Conservation (phyloP, 2,329 filamentous ascomycete species). For the Fusarium irregulare region DNA sequence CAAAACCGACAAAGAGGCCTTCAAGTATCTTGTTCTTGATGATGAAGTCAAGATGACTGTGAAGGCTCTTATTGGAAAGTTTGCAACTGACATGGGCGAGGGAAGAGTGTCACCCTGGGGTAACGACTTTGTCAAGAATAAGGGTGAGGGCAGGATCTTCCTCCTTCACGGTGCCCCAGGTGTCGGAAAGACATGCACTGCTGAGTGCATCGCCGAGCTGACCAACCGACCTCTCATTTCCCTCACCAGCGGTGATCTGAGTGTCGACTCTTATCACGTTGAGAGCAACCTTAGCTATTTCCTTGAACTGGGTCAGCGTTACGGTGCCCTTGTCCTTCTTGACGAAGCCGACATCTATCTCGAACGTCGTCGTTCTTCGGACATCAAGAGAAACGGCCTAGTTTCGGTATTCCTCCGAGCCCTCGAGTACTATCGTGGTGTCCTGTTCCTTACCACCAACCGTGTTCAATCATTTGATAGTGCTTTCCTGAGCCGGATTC, state of each 20-base stretch:
- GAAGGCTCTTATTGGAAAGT: constrained; percentile 60
- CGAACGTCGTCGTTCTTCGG: constrained; percentile 59
- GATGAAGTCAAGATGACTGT: constrained; percentile 61
- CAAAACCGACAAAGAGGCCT: constrained; percentile 59
- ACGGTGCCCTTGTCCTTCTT: constrained; percentile 64
- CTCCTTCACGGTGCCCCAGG: constrained; percentile 64
- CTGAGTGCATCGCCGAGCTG: constrained; percentile 65
- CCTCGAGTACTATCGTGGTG: constrained; percentile 63
- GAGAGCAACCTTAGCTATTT: constrained; percentile 61
- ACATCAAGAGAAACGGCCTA: constrained; percentile 60
- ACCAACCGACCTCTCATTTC: constrained; percentile 63
- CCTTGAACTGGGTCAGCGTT: constrained; percentile 61
- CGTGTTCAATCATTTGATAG: constrained; percentile 60
- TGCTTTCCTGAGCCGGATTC: constrained; percentile 62
- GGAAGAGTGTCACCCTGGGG: constrained; percentile 58
- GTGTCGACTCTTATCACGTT: constrained; percentile 52
- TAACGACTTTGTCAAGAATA: constrained; percentile 61
- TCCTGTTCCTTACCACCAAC: constrained; percentile 64
- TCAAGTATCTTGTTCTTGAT: constrained; percentile 63
- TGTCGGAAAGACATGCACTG: constrained; percentile 69
- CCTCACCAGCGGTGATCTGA: constrained; percentile 62
- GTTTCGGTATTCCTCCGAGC: constrained; percentile 63
- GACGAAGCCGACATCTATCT: constrained; percentile 72
- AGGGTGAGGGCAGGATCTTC: constrained; percentile 63
- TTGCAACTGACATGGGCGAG: constrained; percentile 51